Evolutionary conservation across 148 eudicot genomes (phyloP), one percentile per base, ranked within the genome.

Genomic region (Rhododendron kiyosumense): DNA sequence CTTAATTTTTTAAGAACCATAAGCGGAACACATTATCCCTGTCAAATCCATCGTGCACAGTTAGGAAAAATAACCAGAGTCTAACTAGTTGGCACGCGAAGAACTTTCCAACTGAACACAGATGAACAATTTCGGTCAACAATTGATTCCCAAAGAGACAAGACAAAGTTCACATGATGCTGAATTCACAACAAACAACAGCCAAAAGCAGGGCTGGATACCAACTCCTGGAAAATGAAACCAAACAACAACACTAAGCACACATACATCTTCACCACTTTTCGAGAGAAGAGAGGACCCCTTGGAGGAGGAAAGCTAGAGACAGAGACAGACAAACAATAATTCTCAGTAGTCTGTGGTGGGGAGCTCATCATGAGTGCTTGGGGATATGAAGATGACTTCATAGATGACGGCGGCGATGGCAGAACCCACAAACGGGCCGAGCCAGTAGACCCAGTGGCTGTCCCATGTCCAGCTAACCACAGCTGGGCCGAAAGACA

Each of bases 401-500:
- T 91, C 91, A 83, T 93, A 93, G 81, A 93, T 83, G 9, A 89
- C 86, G 13, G 92, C 92, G 20, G 96, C 96, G 20, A 93, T 88
- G 54, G 88, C 92, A 48, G 93, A 86, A 14, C 96, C 94, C 20
- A 88, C 14, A 13, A 94, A 88, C 18, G 96, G 96, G 9, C 96
- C 96, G 6, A 90, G 85, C 96, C 96, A 92, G 88, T 94, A 94
- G 86, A 92, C 93, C 96, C 94, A 92, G 86, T 94, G 93, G 90
- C 84, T 88, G 85, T 74, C 54, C 93, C 94, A 94, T 18, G 92
- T 79, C 96, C 94, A 94, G 91, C 96, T 93, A 46, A 93, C 96
- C 12, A 92, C 93, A 34, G 96, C 93, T 0, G 96, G 96, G 38
- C 96, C 96, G 36, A 94, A 94, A 45, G 94, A 89, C 85, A 93